A percentile compares a stretch with the other conserved stretches of the same genome.
phyloP scores from a whole-genome alignment of 148 eudicot species.

The Persicaria maculosa region DNA sequence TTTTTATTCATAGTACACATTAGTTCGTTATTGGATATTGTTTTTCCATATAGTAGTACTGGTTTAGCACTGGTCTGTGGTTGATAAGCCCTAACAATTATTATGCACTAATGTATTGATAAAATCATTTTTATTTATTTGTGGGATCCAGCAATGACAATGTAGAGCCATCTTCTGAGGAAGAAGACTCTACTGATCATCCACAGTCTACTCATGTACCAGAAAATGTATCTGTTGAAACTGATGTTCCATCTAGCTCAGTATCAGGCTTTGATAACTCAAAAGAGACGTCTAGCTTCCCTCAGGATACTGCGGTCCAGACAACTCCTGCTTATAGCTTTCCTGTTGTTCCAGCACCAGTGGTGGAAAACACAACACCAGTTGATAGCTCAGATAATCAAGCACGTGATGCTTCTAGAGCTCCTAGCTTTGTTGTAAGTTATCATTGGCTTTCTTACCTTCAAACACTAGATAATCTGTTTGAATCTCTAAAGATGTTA shows the following conservation, averaged over 20 bases:
- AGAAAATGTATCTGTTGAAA: constrained; percentile 33
- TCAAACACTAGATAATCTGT: not conserved
- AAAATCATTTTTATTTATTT: not conserved
- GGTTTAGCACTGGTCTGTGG: not conserved
- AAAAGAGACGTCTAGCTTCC: constrained; percentile 43
- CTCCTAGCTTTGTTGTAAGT: constrained; percentile 69
- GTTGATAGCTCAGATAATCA: constrained; percentile 62
- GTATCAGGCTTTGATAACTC: constrained; percentile 37
- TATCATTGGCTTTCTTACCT: constrained; percentile 9
- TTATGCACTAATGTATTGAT: not conserved
- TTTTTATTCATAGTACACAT: too few relatives aligned
- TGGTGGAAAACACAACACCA: constrained; percentile 46
- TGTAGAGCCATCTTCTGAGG: constrained; percentile 33
- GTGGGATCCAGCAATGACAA: constrained; percentile 37
- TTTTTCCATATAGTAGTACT: not conserved
- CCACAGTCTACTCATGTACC: constrained; percentile 35
- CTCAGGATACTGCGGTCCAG: constrained; percentile 39
- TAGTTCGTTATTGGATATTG: not conserved
- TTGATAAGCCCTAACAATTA: not conserved
- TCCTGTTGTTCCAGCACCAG: constrained; percentile 50
- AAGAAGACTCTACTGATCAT: constrained; percentile 35
- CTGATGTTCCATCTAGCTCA: constrained; percentile 33
- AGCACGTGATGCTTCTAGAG: constrained; percentile 47
- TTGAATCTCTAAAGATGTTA: not conserved
- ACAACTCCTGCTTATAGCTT: constrained; percentile 43